Percentiles rank a stretch among this genome's conserved stretches.
These are phyloP conservation scores for Silene coronaria DNA, from an alignment of 179 eudicot genomes.

Conservation along the genomic window DNA sequence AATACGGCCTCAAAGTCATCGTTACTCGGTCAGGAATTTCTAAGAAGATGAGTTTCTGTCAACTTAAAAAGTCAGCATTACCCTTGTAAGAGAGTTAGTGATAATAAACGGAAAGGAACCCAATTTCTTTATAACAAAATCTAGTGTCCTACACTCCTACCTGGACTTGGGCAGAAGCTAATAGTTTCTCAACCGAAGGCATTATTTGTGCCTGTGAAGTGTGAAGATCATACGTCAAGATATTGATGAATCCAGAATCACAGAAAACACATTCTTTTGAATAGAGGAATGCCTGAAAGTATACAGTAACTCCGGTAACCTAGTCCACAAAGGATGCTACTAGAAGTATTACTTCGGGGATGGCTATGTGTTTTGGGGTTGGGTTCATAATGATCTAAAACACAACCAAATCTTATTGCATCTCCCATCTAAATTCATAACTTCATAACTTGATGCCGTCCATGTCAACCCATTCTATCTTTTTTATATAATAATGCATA, in stretches of 20 bases:
- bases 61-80: conserved; percentile 9
- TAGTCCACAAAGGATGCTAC: no score
- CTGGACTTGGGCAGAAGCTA: conserved; percentile 66
- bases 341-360: no score
- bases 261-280: neutral
- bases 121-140: neutral
- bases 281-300: no score
- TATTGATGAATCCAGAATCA: conserved; percentile 5
- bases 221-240: neutral
- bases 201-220: conserved; percentile 66
- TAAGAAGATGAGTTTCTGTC: conserved; percentile 77
- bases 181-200: conserved; percentile 58
- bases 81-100: neutral
- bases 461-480: no score
- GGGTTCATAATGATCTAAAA: no score
- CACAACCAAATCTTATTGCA: no score
- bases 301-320: no score
- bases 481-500: no score
- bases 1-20: conserved; percentile 67
- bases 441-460: no score
- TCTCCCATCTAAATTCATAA: no score
- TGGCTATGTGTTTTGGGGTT: no score
- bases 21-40: conserved; percentile 74
- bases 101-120: neutral
- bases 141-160: conserved; percentile 27